Base-by-base conservation (phyloP, 768 basidiomycete genomes). In the Inosperma sp. region DNA sequence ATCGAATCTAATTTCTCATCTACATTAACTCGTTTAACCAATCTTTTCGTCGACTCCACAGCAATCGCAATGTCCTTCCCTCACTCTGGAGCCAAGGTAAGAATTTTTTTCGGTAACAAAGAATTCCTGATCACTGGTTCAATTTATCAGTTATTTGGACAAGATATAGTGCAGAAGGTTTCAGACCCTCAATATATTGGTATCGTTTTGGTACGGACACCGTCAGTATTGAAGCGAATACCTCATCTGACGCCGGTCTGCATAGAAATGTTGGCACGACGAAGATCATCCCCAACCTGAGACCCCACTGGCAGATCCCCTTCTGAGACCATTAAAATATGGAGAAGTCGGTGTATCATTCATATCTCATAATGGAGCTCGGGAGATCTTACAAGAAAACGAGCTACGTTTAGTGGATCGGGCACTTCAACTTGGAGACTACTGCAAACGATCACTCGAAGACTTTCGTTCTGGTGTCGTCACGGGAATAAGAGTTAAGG, bases 221-320 rank as follows among this genome's bases (percentile, higher is more conserved):
- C 10, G 21, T 47, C 14, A 9, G 26, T 30, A 14, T 30, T 46
- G 43, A 54, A 12, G 8, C 8, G 34, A 26, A 13, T 42, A 16
- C 7, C 16, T 9, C 43, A 45, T 16, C 35, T 46, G 9, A 56
- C 26, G 46, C 9, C 35, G 23, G 3, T 35, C n/a, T 31, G 45
- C 7, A n/a, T 62, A 93, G 91, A 81, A 88, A 68, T 89, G 85
- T 60, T 93, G 91, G 92, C 85, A 89, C 55, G 89, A 93, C 64
- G 90, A 93, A 56, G 88, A 90, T 52, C 62, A 80, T 12, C 76
- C 75, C 26, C 68, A 73, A 3, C 64, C 69, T 22, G 68, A 70
- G 29, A 19, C 66, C 14, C 60, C 73, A 49, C 58, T 72, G 34
- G 35, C 48, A 19, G 87, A 92, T 66, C 86, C 88, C 10, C 73